Evolutionary conservation across 306 rosid genomes (phyloP), one percentile per base, ranked within the genome.

Genomic region (Pterocarpus macrocarpus): DNA sequence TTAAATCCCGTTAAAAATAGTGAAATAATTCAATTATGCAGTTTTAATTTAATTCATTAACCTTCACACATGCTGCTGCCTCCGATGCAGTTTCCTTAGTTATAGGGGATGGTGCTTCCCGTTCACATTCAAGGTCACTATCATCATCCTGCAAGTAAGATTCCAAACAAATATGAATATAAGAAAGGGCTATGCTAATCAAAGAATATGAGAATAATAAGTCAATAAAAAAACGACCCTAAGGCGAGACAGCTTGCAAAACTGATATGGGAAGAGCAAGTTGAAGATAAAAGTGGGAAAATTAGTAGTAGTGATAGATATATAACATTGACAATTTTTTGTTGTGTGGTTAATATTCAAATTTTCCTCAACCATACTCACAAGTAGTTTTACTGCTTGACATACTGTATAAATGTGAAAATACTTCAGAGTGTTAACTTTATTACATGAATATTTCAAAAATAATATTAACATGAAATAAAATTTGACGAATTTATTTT

Each of bases 21-120:
- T 22, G 28, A 22, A 22, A 22, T 22, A 22, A 22, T 22, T 22
- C 28, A 22, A 22, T 22, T 22, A 22, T 22, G 28, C 28, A 22
- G 28, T 22, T 22, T 22, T 22, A 22, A 22, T 22, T 22, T 38
- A 38, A 44, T 44, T 44, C 9, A 47, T 47, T 47, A 22, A 90
- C 98, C 96, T 94, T 85, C 64, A 86, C 94, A 68, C 86, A 92
- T 43, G 97, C 97, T 44, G 91, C 84, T 83, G 92, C 92, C 89
- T 91, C 92, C 35, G 68, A 39, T 52, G 71, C 81, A 79, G 87
- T 76, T 70, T 94, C 92, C 38, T 39, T 44, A 70, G 64, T 81
- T 44, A 86, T 72, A 28, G 80, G 16, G 75, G 97, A 94, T 49
- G 64, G 41, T 56, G 85, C 84, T 86, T 94, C 93, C 69, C 85